phyloP scores from a whole-genome alignment of 2,329 filamentous ascomycete species.

The Rhytidhysteron rufulum region DNA sequence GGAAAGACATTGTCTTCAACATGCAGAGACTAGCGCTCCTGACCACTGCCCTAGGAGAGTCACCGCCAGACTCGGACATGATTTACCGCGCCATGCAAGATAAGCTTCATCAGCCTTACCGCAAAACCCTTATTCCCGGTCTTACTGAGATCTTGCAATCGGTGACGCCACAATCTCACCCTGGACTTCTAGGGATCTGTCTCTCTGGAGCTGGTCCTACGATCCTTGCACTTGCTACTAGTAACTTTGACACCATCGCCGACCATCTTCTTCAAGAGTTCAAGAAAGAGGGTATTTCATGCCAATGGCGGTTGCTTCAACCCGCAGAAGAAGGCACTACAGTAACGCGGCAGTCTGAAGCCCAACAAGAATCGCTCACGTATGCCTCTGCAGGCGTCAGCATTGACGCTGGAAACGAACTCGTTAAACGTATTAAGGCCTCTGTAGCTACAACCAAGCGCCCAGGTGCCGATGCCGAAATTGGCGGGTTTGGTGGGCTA shows the following conservation, averaged over 20 bases:
- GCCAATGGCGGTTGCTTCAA: conserved; percentile 82
- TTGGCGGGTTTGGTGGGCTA: conserved; percentile 91
- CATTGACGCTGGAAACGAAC: conserved; percentile 88
- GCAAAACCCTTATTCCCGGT: conserved; percentile 85
- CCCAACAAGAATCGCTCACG: conserved; percentile 55
- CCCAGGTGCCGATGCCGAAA: conserved; percentile 84
- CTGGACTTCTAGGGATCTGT: conserved; percentile 88
- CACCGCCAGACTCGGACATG: conserved; percentile 84
- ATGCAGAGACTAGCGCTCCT: conserved; percentile 89
- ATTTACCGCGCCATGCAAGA: conserved; percentile 99
- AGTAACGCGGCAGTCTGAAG: conserved; percentile 24
- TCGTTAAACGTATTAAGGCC: conserved; percentile 87
- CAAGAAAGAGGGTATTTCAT: conserved; percentile 67
- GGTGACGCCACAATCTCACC: conserved; percentile 82
- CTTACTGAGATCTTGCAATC: conserved; percentile 86
- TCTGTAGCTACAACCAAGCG: conserved; percentile 82
- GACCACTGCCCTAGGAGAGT: conserved; percentile 82
- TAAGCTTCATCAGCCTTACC: conserved; percentile 95
- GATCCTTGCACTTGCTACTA: conserved; percentile 86
- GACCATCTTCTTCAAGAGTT: conserved; percentile 72
- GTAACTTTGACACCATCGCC: conserved; percentile 85
- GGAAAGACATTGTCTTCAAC: conserved; percentile 90
- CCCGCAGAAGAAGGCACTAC: conserved; percentile 69
- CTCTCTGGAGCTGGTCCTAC: conserved; percentile 93
- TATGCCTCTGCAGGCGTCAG: conserved; percentile 93